Base-by-base conservation (phyloP, 1,139 yeast genomes). In the Sugiyamaella pinicola region DNA sequence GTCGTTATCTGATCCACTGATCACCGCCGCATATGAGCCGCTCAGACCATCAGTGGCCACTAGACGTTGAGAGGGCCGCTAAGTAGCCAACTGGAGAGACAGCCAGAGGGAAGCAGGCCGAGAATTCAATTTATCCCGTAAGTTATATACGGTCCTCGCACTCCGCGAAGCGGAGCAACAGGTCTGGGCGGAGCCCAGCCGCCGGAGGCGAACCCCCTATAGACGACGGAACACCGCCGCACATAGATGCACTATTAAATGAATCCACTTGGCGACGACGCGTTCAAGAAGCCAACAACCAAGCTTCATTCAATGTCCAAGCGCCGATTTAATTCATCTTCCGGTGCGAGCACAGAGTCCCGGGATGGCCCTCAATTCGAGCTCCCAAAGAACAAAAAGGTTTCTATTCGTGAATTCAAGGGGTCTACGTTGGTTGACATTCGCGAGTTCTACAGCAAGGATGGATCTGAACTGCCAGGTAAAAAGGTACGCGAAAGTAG, bases 391-490 rank as follows among this genome's bases (percentile, higher is more conserved):
- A 85, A 81, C 69, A 87, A 87, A 64, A 80, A 82, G 55, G 84
- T 87, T 37, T 81, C 88, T 0, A 88, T 89, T 22, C 77, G 89
- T 52, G 79, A 79, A 61, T 89, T 82, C 74, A 83, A 85, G 51
- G 82, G 82, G 51, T 73, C 74, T 56, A 80, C 78, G 47, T 71
- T 88, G 60, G 81, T 90, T 12, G 96, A 89, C 63, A 87, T 89
- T 53, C 78, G 96, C 53, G 96, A 90, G 67, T 88, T 75, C 71
- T 89, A 87, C 69, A 69, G 22, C 19, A 89, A 84, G 61, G 52
- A 54, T 38, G 75, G 81, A 9, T 79, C 81, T 10, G 84, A 81
- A 55, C 74, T 80, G 70, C 97, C 96, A 0, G 95, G 95, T 0
- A 84, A 83, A 64, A 89, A 89, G 62, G 77, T 72, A 60, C 43